phyloP scores from a whole-genome alignment of 805 yeast species.

The Cyberlindnera maritima region DNA sequence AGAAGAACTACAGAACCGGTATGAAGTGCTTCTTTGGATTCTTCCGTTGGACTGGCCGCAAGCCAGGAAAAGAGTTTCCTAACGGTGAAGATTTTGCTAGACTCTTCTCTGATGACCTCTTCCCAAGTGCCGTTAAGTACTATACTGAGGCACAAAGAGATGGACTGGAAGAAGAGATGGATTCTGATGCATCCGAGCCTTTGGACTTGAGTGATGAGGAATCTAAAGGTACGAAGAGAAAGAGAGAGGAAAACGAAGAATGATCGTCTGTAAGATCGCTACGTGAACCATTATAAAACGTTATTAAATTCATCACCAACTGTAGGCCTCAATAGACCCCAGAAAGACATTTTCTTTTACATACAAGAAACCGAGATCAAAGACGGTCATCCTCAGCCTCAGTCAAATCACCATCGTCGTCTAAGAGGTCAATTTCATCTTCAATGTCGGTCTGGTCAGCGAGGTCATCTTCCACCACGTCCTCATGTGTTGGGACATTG shows the following conservation, averaged over 20 bases:
- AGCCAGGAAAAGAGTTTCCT: slow-evolving; percentile 74
- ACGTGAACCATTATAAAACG: not conserved
- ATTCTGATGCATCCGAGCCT: slow-evolving; percentile 54
- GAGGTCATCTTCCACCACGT: slow-evolving; percentile 10
- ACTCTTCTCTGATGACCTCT: slow-evolving; percentile 72
- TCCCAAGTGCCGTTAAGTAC: slow-evolving; percentile 80
- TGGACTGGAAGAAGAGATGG: slow-evolving; percentile 51
- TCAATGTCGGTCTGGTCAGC: slow-evolving; percentile 17
- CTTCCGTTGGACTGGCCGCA: slow-evolving; percentile 80
- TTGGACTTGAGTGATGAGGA: slow-evolving; percentile 35
- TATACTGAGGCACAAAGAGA: slow-evolving; percentile 74
- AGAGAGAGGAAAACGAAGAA: slow-evolving; percentile 6
- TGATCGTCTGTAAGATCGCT: not conserved
- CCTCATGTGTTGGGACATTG: slow-evolving; percentile 11
- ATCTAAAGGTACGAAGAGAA: slow-evolving; percentile 15
- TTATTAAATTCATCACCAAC: not conserved
- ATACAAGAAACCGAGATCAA: slow-evolving; percentile 1
- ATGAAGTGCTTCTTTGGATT: slow-evolving; percentile 86
- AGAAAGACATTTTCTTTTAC: not conserved
- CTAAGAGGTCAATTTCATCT: slow-evolving; percentile 25
- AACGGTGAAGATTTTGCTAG: slow-evolving; percentile 77
- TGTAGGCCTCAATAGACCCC: not conserved
- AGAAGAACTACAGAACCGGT: slow-evolving; percentile 61
- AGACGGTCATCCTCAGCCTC: slow-evolving; percentile 29
- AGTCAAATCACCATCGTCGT: slow-evolving; percentile 29